Evolutionary conservation across 2,329 filamentous ascomycete genomes (phyloP), one percentile per base, ranked within the genome.

Genomic region (Uncinocarpus reesii): DNA sequence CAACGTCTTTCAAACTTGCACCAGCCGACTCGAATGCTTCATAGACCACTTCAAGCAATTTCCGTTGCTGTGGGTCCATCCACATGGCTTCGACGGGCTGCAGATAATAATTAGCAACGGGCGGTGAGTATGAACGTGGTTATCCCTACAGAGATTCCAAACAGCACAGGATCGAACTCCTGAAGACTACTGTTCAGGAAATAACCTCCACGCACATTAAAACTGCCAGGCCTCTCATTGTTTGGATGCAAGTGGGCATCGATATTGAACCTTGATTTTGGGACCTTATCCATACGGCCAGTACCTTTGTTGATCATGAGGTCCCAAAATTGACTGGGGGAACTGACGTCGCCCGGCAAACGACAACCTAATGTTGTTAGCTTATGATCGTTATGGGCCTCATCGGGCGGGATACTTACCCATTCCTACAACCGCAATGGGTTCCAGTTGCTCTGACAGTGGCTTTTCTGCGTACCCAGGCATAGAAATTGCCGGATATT

Each of bases 41-140:
- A 20, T 60, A 65, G 1, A 55, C 48, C 2, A 55, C 50, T 42
- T 65, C 63, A 7, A 65, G 40, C 6, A 59, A 45, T 2, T 62
- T 41, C 8, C 63, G 53, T 31, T 65, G 61, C 38, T 63, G 60
- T 5, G 62, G 62, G 41, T 65, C 62, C 49, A 65, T 61, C 5
- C 57, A 50, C 11, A 53, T 53, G 4, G 58, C 60, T 32, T 53
- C 49, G 44, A 10, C 45, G 50, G 15, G 49, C 48, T 42, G 7
- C 26, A 4, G 21, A 15, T 3, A 7, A 11, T 29, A 29, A 29
- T 40, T 40, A 40, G 36, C 18, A 10, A 4, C 11, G 13, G 13
- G 36, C 16, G 6, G 5, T 7, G 3, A 24, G 16, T 29, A 29
- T 29, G 7, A 29, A 11, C 26, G 26, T 6, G 11, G 26, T 11